phyloP scores from a whole-genome alignment of 2,329 filamentous ascomycete species.

The Exophiala dermatitidis region DNA sequence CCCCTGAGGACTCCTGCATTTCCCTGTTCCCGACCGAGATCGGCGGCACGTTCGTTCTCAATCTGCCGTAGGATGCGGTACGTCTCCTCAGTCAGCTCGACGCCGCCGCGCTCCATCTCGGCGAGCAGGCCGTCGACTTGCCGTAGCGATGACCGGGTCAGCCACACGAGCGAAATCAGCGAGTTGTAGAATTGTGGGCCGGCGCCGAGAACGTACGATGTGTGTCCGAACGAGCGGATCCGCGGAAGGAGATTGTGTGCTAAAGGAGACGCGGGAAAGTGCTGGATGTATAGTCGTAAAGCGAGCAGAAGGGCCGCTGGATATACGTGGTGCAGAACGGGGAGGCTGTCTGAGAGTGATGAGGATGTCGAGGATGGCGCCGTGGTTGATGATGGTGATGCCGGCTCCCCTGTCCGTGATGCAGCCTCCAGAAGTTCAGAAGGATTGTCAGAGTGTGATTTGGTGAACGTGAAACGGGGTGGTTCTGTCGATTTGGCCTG shows the following conservation, averaged over 20 bases:
- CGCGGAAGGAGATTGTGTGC: conserved; percentile 36
- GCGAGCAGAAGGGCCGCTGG: conserved; percentile 37
- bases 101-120: conserved; percentile 41
- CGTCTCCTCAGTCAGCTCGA: conserved; percentile 34
- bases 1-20: not conserved
- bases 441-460: conserved; percentile 8
- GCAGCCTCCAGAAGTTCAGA: conserved; percentile 6
- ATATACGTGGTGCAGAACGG: conserved; percentile 31
- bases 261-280: conserved; percentile 37
- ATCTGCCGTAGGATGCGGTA: conserved; percentile 19
- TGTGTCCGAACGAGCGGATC: conserved; percentile 36
- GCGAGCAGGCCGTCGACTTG: conserved; percentile 35
- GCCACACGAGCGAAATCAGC: conserved; percentile 39
- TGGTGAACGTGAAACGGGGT: conserved; percentile 6
- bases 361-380: too few relatives aligned
- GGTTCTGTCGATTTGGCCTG: not conserved
- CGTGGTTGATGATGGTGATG: not conserved
- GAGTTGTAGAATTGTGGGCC: conserved; percentile 40
- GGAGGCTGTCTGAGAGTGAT: not conserved
- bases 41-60: conserved; percentile 13
- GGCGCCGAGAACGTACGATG: conserved; percentile 39
- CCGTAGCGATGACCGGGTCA: conserved; percentile 36
- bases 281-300: conserved; percentile 35
- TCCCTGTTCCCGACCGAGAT: conserved; percentile 1
- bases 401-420: not conserved